These are phyloP conservation scores for Pisolithus sp. DNA, from an alignment of 768 basidiomycete genomes.

Conservation along the genomic window DNA sequence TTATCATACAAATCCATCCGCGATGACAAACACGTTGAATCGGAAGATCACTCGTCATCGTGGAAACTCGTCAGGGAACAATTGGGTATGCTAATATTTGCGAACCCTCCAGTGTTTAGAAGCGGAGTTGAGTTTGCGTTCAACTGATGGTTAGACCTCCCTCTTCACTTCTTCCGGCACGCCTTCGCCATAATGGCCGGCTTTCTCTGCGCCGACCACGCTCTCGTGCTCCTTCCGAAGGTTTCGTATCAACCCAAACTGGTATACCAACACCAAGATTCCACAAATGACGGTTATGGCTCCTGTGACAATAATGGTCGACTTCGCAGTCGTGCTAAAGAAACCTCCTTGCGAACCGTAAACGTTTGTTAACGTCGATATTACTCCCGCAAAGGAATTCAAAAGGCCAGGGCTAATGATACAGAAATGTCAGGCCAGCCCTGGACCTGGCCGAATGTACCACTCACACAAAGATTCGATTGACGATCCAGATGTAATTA, in stretches of 20 bases:
- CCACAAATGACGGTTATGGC: slow-evolving; percentile 36
- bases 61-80: too few species aligned
- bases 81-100: too few species aligned
- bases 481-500: slow-evolving; percentile 54
- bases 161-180: slow-evolving; percentile 14
- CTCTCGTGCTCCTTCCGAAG: slow-evolving; percentile 39
- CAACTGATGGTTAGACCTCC: neutral
- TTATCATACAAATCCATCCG: neutral
- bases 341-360: slow-evolving; percentile 44
- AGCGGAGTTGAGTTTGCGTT: too few species aligned
- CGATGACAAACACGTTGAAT: neutral
- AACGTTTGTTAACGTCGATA: slow-evolving; percentile 48
- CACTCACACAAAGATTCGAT: slow-evolving; percentile 51
- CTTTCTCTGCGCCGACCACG: slow-evolving; percentile 35
- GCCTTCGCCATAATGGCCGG: slow-evolving; percentile 43
- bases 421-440: slow-evolving; percentile 2
- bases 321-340: slow-evolving; percentile 36
- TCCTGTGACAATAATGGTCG: slow-evolving; percentile 44
- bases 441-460: neutral
- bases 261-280: slow-evolving; percentile 34
- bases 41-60: too few species aligned
- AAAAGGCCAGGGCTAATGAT: slow-evolving; percentile 45
- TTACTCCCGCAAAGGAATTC: slow-evolving; percentile 50
- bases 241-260: slow-evolving; percentile 38
- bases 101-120: neutral